These are phyloP conservation scores for Gaillardinia entomophila DNA, from an alignment of 805 yeast genomes.

Conservation along the genomic window DNA sequence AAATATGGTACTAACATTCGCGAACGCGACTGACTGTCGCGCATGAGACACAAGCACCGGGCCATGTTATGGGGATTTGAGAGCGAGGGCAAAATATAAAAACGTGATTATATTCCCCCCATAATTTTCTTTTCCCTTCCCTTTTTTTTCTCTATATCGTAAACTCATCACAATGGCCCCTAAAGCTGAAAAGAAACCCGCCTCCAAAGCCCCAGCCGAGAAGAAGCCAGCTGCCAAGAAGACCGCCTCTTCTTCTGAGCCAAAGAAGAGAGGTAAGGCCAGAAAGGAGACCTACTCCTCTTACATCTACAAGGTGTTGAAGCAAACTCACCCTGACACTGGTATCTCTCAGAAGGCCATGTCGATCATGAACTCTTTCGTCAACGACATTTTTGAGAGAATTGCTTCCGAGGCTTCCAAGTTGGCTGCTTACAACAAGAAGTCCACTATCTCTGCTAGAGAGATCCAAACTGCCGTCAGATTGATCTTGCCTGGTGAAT, in stretches of 20 bases:
- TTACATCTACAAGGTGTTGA: slow-evolving; percentile 95
- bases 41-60: too few relatives aligned
- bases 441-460: slow-evolving; percentile 96
- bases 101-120: too few relatives aligned
- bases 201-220: slow-evolving; percentile 97
- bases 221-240: slow-evolving; percentile 91
- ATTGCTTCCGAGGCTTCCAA: slow-evolving; percentile 97
- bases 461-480: slow-evolving; percentile 98
- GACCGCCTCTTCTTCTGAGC: slow-evolving; percentile 67
- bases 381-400: slow-evolving; percentile 97
- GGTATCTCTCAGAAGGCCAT: slow-evolving; percentile 99
- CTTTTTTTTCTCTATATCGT: not conserved
- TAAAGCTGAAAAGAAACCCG: slow-evolving; percentile 67
- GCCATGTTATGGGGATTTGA: too few relatives aligned
- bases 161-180: not conserved
- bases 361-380: slow-evolving; percentile 98
- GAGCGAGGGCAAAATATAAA: too few relatives aligned
- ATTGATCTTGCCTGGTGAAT: slow-evolving; percentile 96
- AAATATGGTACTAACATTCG: too few relatives aligned
- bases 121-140: not conserved
- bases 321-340: slow-evolving; percentile 99
- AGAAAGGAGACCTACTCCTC: slow-evolving; percentile 98
- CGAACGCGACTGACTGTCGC: too few relatives aligned
- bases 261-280: slow-evolving; percentile 89
- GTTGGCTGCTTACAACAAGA: slow-evolving; percentile 98